A percentile compares a stretch with the other conserved stretches of the same genome.
Conservation (phyloP, 2,329 filamentous ascomycete species). For the Botrytis tulipae region DNA sequence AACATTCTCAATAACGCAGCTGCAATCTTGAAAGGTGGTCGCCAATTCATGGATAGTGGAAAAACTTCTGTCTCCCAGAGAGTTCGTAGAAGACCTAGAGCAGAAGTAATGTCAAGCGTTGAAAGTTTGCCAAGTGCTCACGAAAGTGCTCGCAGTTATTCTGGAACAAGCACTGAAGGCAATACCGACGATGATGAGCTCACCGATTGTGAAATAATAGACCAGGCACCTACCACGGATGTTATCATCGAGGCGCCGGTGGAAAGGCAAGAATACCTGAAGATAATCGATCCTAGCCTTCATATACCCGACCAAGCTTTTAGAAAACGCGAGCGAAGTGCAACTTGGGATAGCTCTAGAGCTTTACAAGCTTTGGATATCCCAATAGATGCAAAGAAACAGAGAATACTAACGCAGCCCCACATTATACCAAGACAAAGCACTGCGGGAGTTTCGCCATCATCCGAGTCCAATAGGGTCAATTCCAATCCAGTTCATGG, state of each 20-base stretch:
- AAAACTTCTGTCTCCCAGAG: not conserved
- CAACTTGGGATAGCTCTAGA: constrained; percentile 20
- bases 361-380: constrained; percentile 12
- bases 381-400: not conserved
- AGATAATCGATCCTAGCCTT: not conserved
- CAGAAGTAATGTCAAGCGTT: constrained; percentile 21
- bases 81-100: not conserved
- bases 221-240: not conserved
- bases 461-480: not conserved
- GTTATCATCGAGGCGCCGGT: not conserved
- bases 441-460: constrained; percentile 6
- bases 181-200: constrained; percentile 23
- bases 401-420: not conserved
- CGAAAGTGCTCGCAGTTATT: constrained; percentile 33
- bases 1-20: constrained; percentile 29
- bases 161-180: constrained; percentile 28
- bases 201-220: constrained; percentile 1
- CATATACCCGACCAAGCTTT: not conserved
- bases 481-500: not conserved
- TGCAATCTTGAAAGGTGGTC: constrained; percentile 29
- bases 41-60: constrained; percentile 21
- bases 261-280: not conserved
- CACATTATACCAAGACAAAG: constrained; percentile 5
- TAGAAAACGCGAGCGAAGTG: constrained; percentile 21
- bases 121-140: constrained; percentile 31